Evolutionary conservation across 805 yeast species (phyloP), one percentile per base, ranked within the genome.

Genomic region (Candida tammaniensis): DNA sequence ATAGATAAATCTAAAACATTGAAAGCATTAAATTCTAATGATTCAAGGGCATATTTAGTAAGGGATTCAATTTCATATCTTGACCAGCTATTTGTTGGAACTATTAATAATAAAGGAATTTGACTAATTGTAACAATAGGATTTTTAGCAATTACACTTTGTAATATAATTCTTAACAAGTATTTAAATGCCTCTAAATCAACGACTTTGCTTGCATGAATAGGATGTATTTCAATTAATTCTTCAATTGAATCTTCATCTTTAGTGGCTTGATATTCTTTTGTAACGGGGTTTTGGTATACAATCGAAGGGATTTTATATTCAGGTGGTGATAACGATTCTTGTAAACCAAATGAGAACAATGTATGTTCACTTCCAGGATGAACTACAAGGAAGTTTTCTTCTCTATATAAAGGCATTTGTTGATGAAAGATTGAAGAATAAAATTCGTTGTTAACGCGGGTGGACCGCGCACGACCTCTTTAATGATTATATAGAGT

Each of bases 261-360:
- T 17, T 64, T 62, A 14, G 54, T 51, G 9, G 74, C 58, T 30
- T 66, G 60, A 48, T 57, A 76, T 35, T 42, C 64, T 48, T 44
- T 56, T 43, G 51, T 59, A 36, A 18, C 49, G 8, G 64, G 52
- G 42, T 70, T 68, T 33, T 61, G 65, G 54, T 76, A 84, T 7
- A 91, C 94, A 24, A 68, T 68, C 0, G 96, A 80, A n/a, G 96
- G 95, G 18, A 88, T 67, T 37, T 77, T 76, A 43, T 74, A 75
- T 17, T 79, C 74, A 1, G 97, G 95, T 2, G 93, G 86, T 7
- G 83, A 62, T 42, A 86, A 70, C 1, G 84, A 68, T 34, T 76
- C 81, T 47, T 83, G 94, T 17, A 89, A 65, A 2, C 96, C 96
- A 54, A 85, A 80, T 46, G 83, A 84, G 18, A 86, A 85, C 35